phyloP scores from a whole-genome alignment of 2,329 filamentous ascomycete species.

The Trichophyton benhamiae region DNA sequence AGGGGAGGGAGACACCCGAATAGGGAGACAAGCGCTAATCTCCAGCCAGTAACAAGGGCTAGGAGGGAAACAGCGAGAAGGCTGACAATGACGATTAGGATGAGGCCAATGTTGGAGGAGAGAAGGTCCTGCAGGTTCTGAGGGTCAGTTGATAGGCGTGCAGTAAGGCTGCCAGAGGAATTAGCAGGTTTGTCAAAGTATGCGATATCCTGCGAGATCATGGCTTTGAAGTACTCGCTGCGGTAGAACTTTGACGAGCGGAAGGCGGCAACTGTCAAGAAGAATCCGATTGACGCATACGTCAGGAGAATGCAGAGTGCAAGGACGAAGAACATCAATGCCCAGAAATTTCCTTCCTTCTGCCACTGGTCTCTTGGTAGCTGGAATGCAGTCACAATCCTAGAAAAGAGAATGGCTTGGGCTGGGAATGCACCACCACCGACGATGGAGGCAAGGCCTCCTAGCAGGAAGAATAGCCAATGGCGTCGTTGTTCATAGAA shows the following conservation, averaged over 20 bases:
- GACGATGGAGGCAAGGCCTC: slow-evolving; percentile 23
- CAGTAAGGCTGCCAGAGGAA: slow-evolving; percentile 49
- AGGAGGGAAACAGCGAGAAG: slow-evolving; percentile 56
- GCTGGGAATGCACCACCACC: slow-evolving; percentile 35
- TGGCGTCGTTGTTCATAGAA: slow-evolving; percentile 25
- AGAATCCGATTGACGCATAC: slow-evolving; percentile 15
- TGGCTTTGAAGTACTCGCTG: slow-evolving; percentile 17
- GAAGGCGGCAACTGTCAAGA: slow-evolving; percentile 13
- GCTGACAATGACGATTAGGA: slow-evolving; percentile 63
- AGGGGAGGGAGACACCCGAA: slow-evolving; percentile 33
- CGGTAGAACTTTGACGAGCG: slow-evolving; percentile 13
- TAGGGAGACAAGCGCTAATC: slow-evolving; percentile 56
- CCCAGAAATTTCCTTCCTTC: slow-evolving; percentile 31
- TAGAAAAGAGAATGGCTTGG: slow-evolving; percentile 32
- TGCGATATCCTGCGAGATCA: slow-evolving; percentile 21
- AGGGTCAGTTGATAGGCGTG: slow-evolving; percentile 67
- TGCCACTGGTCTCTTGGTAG: slow-evolving; percentile 13
- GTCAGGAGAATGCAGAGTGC: slow-evolving; percentile 27
- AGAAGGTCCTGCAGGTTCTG: slow-evolving; percentile 46
- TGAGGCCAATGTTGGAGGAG: slow-evolving; percentile 67
- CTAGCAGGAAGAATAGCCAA: slow-evolving; percentile 29
- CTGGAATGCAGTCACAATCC: slow-evolving; percentile 18
- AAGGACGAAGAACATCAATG: slow-evolving; percentile 38
- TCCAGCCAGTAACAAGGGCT: slow-evolving; percentile 62
- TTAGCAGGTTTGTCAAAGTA: slow-evolving; percentile 18